Evolutionary conservation across 2,329 filamentous ascomycete species (phyloP).

Genomic region (Diaporthe longicolla): DNA sequence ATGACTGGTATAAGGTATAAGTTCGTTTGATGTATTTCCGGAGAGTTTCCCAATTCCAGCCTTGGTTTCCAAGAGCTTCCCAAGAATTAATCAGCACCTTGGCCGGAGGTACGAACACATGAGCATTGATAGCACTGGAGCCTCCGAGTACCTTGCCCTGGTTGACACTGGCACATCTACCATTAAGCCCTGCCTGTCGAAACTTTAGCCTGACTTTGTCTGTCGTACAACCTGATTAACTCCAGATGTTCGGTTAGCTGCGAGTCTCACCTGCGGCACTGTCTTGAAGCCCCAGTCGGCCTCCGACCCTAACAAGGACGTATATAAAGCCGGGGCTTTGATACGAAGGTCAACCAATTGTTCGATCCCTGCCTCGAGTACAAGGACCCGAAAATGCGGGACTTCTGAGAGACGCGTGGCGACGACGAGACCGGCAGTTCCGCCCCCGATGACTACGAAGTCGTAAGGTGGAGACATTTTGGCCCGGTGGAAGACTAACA

Average conservation of each 20-base stretch:
- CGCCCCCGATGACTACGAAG: constrained; percentile 64
- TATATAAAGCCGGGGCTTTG: constrained; percentile 53
- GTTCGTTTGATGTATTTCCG: background rate
- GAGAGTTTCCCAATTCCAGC: background rate
- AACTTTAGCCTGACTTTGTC: too few relatives aligned
- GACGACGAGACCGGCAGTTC: constrained; percentile 62
- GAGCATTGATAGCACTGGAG: background rate
- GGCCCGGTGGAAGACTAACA: too few relatives aligned
- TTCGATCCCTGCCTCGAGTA: constrained; percentile 57
- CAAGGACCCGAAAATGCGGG: constrained; percentile 52
- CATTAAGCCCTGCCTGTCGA: background rate
- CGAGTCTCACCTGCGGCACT: constrained; percentile 48
- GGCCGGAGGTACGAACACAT: background rate
- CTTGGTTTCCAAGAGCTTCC: background rate
- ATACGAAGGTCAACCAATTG: constrained; percentile 52
- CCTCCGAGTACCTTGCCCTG: background rate
- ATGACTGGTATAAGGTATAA: background rate
- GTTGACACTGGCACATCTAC: background rate
- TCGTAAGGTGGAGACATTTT: constrained; percentile 51
- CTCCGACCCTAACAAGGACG: constrained; percentile 50
- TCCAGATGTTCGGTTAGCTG: too few relatives aligned
- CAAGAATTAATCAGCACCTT: background rate
- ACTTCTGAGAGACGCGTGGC: constrained; percentile 58
- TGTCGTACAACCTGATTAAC: too few relatives aligned
- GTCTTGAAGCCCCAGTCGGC: constrained; percentile 59